Percentiles rank a stretch among this genome's conserved stretches.
Conservation (phyloP, 441 rosid species). For the Euphorbia schlechtendalii region DNA sequence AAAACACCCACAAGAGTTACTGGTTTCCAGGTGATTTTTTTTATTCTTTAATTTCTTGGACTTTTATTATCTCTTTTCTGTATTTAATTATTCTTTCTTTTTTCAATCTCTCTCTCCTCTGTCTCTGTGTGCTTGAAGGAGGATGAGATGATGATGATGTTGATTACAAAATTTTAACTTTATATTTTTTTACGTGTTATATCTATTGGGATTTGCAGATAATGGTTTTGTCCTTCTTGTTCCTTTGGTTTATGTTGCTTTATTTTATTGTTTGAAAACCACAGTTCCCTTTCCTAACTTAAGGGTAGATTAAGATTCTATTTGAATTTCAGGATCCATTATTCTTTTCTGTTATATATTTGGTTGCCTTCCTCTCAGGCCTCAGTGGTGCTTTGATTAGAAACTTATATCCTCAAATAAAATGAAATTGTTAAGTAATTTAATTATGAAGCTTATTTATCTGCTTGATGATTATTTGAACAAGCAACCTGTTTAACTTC, state of each 20-base stretch:
- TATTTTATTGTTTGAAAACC: background rate
- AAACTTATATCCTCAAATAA: constrained; percentile 9
- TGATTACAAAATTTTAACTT: constrained; percentile 20
- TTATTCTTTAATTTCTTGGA: constrained; percentile 21
- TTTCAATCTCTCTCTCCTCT: constrained; percentile 10
- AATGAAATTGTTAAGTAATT: background rate
- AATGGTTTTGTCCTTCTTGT: constrained; percentile 28
- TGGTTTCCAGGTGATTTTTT: constrained; percentile 54
- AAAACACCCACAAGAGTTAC: constrained; percentile 39
- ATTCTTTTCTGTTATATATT: background rate
- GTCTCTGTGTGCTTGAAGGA: constrained; percentile 16
- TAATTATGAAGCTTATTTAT: too few species aligned
- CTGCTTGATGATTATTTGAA: too few species aligned
- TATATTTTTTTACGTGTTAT: background rate
- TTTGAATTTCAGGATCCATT: background rate
- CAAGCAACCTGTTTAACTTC: constrained; percentile 5
- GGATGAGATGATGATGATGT: constrained; percentile 21
- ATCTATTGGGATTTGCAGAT: constrained; percentile 32
- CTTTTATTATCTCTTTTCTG: constrained; percentile 19
- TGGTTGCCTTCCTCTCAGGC: constrained; percentile 10
- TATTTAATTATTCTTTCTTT: constrained; percentile 14
- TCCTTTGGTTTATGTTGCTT: constrained; percentile 3
- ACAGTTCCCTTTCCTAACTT: background rate
- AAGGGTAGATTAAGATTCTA: background rate
- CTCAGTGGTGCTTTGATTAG: background rate